A percentile compares a stretch with the other conserved stretches of the same genome.
phyloP scores from a whole-genome alignment of 192 early-diverging fungal species.

The Pilaira anomala region DNA sequence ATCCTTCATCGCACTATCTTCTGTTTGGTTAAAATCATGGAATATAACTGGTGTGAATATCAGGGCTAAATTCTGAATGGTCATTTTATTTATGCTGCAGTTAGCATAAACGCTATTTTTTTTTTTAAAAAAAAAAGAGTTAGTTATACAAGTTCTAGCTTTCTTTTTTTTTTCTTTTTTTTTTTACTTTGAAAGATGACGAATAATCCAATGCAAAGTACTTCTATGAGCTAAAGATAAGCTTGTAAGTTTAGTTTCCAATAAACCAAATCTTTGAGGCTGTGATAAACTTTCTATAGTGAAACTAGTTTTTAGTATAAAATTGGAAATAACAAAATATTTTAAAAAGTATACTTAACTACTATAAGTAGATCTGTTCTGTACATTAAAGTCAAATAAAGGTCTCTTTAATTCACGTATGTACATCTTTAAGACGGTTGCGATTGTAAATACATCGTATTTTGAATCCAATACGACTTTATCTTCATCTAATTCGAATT shows the following conservation, averaged over 20 bases:
- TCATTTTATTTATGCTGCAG: conserved; percentile 64
- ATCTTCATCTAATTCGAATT: conserved; percentile 37
- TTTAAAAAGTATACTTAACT: no score
- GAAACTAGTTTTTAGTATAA: no score
- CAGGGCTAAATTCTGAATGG: conserved; percentile 56
- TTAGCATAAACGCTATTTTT: conserved; percentile 49
- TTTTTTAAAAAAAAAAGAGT: neutral
- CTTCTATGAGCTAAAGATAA: conserved; percentile 49
- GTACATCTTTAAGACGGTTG: conserved; percentile 61
- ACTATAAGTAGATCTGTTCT: conserved; percentile 50
- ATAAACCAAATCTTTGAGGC: conserved; percentile 32
- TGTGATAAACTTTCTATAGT: neutral
- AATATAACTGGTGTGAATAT: conserved; percentile 66
- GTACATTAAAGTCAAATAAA: conserved; percentile 51
- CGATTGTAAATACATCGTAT: conserved; percentile 60
- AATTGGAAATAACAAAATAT: no score
- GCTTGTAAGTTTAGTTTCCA: conserved; percentile 39
- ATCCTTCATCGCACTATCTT: conserved; percentile 20
- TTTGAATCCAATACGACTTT: conserved; percentile 14
- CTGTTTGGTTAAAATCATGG: conserved; percentile 48
- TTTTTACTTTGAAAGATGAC: conserved; percentile 57
- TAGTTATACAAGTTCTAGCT: neutral
- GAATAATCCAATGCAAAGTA: conserved; percentile 50
- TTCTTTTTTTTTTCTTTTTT: no score
- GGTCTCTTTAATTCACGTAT: conserved; percentile 60